These are phyloP conservation scores for Apiospora rasikravindrae DNA, from an alignment of 2,329 filamentous ascomycete species.

Conservation along the genomic window DNA sequence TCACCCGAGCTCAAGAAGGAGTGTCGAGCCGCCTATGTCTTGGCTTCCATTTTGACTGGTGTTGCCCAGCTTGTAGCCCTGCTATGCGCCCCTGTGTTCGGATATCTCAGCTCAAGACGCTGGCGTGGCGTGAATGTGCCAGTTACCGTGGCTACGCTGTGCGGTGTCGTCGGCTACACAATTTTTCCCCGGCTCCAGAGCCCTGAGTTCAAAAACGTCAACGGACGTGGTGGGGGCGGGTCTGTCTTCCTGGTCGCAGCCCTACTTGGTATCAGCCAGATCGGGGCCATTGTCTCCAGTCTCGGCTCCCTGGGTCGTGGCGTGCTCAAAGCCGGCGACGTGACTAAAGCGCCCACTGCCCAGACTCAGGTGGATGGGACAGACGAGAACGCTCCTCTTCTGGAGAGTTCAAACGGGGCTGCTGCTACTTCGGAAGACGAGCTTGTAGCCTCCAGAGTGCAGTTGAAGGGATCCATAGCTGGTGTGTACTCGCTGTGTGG, in stretches of 20 bases:
- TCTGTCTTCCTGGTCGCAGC: conserved; percentile 78
- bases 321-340: conserved; percentile 64
- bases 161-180: conserved; percentile 80
- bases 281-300: conserved; percentile 94
- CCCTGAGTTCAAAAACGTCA: conserved; percentile 71
- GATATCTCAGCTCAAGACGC: conserved; percentile 74
- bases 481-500: conserved; percentile 93
- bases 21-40: conserved; percentile 84
- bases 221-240: conserved; percentile 70
- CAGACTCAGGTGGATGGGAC: conserved; percentile 24
- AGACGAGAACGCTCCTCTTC: conserved; percentile 48
- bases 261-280: conserved; percentile 89
- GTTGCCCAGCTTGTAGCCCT: conserved; percentile 87
- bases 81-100: conserved; percentile 84
- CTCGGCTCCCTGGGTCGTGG: conserved; percentile 86
- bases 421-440: conserved; percentile 26
- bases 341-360: conserved; percentile 28
- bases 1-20: conserved; percentile 80
- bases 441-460: conserved; percentile 52
- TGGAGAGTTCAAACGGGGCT: conserved; percentile 35
- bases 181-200: conserved; percentile 77
- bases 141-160: conserved; percentile 70
- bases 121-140: conserved; percentile 73
- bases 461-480: conserved; percentile 90
- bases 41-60: conserved; percentile 86